Evolutionary conservation across 1,139 yeast genomes (phyloP).

Genomic region (Suhomyces bokatorum): DNA sequence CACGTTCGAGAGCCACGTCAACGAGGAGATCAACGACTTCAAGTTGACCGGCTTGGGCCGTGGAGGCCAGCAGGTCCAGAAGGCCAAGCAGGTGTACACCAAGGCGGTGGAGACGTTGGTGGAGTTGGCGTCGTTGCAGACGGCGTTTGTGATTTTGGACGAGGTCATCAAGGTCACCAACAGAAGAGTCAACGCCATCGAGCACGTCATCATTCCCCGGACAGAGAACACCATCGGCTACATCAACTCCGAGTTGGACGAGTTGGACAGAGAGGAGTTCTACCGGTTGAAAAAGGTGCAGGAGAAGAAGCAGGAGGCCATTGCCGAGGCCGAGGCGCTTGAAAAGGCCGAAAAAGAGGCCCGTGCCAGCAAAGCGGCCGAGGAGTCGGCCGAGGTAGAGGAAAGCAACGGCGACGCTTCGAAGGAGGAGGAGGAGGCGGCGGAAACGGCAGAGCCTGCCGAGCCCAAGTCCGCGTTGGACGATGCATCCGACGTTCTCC

Average conservation of each 20-base stretch:
- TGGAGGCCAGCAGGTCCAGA: conserved; percentile 98
- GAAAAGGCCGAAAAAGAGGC: conserved; percentile 22
- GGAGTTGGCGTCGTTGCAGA: conserved; percentile 90
- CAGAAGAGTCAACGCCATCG: conserved; percentile 98
- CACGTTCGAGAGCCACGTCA: conserved; percentile 81
- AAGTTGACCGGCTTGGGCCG: conserved; percentile 95
- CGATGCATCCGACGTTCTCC: conserved; percentile 31
- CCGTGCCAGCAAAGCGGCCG: conserved; percentile 20
- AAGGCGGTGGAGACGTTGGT: conserved; percentile 95
- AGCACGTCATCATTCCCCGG: conserved; percentile 96
- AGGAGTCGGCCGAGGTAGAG: conserved; percentile 45
- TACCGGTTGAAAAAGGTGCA: conserved; percentile 95
- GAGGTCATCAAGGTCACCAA: conserved; percentile 97
- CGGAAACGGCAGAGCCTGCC: conserved; percentile 1
- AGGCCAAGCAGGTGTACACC: conserved; percentile 88
- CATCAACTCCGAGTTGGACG: conserved; percentile 95
- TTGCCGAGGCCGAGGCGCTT: conserved; percentile 63
- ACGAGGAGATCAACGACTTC: conserved; percentile 86
- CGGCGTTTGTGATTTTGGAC: conserved; percentile 93
- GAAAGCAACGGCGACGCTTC: conserved; percentile 19
- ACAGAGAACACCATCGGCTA: conserved; percentile 92
- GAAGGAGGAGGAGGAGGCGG: conserved; percentile 17
- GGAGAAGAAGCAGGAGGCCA: conserved; percentile 86
- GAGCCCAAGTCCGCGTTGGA: conserved; percentile 13
- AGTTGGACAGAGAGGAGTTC: conserved; percentile 96